Evolutionary conservation across 208 protist species (phyloP), one percentile per base, ranked within the genome.

Genomic region (Leptomonas pyrrhocoris): DNA sequence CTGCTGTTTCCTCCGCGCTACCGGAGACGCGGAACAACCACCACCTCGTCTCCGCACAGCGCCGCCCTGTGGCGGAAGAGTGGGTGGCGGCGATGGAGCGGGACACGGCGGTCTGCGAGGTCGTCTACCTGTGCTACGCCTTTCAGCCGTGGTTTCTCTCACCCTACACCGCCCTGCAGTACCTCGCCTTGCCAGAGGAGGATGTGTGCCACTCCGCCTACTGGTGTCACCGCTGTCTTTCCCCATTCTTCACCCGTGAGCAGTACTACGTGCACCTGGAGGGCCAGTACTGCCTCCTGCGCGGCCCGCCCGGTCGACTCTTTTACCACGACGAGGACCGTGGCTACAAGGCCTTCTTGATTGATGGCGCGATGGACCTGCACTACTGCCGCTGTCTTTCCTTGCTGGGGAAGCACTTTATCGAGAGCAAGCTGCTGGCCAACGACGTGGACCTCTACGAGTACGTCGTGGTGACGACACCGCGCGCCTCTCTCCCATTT

Each of bases 371-470:
- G n/a, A 77, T 80, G 62, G 45, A 93, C 30, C 58, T 93, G 31
- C 84, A 90, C 72, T 93, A 90, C 62, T 43, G 68, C 30, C 84
- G 87, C 31, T 90, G 82, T 42, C 71, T 89, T 3, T 86, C 74
- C 23, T 56, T 93, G 34, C 51, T 93, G 7, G 83, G 84, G 13
- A 90, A 90, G 42, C 61, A 71, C 21, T 88, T 90, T 45, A 81
- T 93, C 43, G 87, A 93, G 71, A 93, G 87, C 62, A 93, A 93
- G 53, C 50, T 88, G 23, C 66, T 93, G 3, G 45, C 38, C 21
- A 93, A 81, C 40, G 87, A 93, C 62, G 87, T 93, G n/a, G 87
- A 93, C 43, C 60, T 93, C 13, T 90, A 89, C 70, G 87, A 93
- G 73, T 90, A 87, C 50, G 86, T 90, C 30, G 76, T 93, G 36